These are phyloP conservation scores for Gynostemma pentaphyllum DNA, from an alignment of 306 rosid species.

Conservation along the genomic window DNA sequence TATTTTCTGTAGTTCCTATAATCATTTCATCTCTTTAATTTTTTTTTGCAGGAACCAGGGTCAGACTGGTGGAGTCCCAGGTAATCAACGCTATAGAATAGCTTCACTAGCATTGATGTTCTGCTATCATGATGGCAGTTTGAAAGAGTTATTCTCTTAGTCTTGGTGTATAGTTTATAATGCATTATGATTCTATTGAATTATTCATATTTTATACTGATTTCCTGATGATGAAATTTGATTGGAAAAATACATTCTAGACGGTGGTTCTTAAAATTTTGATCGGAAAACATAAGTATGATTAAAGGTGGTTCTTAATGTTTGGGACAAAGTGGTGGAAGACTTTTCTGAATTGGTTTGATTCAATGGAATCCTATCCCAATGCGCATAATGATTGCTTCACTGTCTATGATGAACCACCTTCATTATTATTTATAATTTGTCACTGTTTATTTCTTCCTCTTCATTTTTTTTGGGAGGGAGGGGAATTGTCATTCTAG, in stretches of 20 bases:
- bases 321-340: neutral
- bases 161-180: neutral
- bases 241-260: neutral
- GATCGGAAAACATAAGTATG: neutral
- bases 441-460: neutral
- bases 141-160: neutral
- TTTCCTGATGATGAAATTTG: neutral
- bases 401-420: neutral
- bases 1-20: neutral
- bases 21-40: neutral
- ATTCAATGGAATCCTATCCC: neutral
- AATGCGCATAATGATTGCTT: neutral
- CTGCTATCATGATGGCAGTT: neutral
- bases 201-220: neutral
- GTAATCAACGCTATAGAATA: slow-evolving; percentile 15
- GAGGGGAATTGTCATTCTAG: neutral
- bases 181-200: neutral
- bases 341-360: neutral
- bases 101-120: neutral
- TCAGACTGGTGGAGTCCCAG: slow-evolving; percentile 30
- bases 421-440: neutral
- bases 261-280: neutral
- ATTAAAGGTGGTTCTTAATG: neutral
- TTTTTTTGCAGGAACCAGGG: slow-evolving; percentile 20
- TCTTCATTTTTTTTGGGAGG: neutral